Percentiles rank a stretch among this genome's conserved stretches.
Evolutionary conservation across 345 rosid genomes (phyloP).

Genomic region (Pugionium cornutum): DNA sequence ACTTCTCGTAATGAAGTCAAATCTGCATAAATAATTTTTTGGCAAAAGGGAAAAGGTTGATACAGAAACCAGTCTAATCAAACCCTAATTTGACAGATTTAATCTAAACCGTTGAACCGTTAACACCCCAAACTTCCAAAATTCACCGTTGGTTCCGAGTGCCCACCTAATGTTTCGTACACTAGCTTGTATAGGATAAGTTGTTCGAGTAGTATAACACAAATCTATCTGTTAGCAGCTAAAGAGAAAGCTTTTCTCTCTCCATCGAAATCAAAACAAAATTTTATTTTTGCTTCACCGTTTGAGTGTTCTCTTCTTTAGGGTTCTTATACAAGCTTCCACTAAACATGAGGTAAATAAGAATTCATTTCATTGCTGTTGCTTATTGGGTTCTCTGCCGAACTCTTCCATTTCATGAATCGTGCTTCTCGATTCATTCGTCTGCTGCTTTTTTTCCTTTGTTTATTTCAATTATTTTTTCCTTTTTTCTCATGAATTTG

Average conservation of each 20-base stretch:
- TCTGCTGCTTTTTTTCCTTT: not conserved
- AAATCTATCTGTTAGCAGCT: slow-evolving; percentile 22
- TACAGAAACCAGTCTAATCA: not conserved
- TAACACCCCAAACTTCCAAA: not conserved
- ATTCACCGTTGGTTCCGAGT: slow-evolving; percentile 9
- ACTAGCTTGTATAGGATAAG: slow-evolving; percentile 17
- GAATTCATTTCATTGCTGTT: not conserved
- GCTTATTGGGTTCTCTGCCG: not conserved
- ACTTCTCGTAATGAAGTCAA: too few species aligned
- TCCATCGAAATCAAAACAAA: slow-evolving; percentile 23
- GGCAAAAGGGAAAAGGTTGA: too few species aligned
- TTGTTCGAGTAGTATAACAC: slow-evolving; percentile 26
- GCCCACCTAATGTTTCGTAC: not conserved
- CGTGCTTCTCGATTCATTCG: slow-evolving; percentile 21
- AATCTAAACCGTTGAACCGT: slow-evolving; percentile 20
- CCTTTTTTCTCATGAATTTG: not conserved
- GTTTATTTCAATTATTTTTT: slow-evolving; percentile 12
- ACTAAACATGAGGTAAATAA: slow-evolving; percentile 37
- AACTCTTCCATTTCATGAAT: slow-evolving; percentile 14
- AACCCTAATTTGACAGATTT: slow-evolving; percentile 28
- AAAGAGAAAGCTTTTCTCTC: not conserved
- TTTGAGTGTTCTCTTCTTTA: slow-evolving; percentile 27
- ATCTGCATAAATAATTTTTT: too few species aligned
- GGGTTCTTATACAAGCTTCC: slow-evolving; percentile 33
- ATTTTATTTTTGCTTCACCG: slow-evolving; percentile 39